A percentile compares a stretch with the other conserved stretches of the same genome.
These are phyloP conservation scores for Phytophthora syringae DNA, from an alignment of 352 stramenopile genomes.

Conservation along the genomic window DNA sequence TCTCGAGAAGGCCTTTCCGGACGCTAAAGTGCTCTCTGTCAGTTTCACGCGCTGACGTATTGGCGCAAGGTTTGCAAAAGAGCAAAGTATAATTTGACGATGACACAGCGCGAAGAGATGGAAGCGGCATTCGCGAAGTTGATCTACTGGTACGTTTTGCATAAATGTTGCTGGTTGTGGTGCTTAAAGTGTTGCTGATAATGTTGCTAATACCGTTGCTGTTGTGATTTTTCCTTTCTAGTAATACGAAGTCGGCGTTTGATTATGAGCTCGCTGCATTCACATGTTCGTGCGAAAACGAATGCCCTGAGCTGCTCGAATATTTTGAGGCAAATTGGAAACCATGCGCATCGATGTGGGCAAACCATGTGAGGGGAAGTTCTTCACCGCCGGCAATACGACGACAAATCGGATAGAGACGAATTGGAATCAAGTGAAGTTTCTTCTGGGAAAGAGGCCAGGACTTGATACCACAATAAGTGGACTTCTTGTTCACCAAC, in stretches of 20 bases:
- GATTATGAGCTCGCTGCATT: not conserved
- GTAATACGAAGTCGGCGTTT: not conserved
- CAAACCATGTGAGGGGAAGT: slow-evolving; percentile 11
- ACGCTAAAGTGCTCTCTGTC: too few relatives aligned
- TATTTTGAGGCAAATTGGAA: slow-evolving; percentile 15
- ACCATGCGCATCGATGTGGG: slow-evolving; percentile 21
- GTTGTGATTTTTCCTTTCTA: not conserved
- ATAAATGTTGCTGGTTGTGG: not conserved
- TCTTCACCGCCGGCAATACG: slow-evolving; percentile 21
- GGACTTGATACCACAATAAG: slow-evolving; percentile 11
- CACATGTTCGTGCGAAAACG: not conserved
- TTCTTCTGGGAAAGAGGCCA: slow-evolving; percentile 9
- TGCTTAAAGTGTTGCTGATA: slow-evolving; percentile 6
- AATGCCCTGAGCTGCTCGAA: not conserved
- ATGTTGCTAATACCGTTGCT: not conserved
- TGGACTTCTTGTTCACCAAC: slow-evolving; percentile 15
- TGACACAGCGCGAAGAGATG: slow-evolving; percentile 10
- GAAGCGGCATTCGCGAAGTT: slow-evolving; percentile 6
- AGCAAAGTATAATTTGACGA: too few relatives aligned
- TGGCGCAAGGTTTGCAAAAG: too few relatives aligned
- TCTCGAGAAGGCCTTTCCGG: too few relatives aligned
- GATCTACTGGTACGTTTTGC: slow-evolving; percentile 5
- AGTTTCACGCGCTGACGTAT: too few relatives aligned
- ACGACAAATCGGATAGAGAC: slow-evolving; percentile 31
- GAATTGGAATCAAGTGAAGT: slow-evolving; percentile 31